Base-by-base conservation (phyloP, 225 moss, liverwort and hornwort genomes). In the Climacium dendroides region DNA sequence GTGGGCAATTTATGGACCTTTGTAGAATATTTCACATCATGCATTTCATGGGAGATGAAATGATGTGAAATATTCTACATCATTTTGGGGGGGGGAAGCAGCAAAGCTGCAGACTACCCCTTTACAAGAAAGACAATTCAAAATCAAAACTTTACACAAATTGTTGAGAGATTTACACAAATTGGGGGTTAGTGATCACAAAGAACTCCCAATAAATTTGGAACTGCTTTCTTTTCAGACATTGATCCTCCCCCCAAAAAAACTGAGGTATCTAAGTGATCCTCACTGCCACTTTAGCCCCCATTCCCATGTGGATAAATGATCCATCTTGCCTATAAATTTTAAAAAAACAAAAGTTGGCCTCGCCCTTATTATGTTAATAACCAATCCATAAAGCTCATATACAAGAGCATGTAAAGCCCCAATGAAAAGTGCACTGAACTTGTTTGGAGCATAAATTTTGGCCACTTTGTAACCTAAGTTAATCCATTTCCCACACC, bases 1-100 rank as follows among this genome's bases (percentile, higher is more conserved):
- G n/a, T n/a, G n/a, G n/a, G n/a, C n/a, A n/a, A n/a, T n/a, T n/a
- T n/a, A n/a, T n/a, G n/a, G n/a, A n/a, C n/a, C n/a, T n/a, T n/a
- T n/a, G n/a, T n/a, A n/a, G n/a, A n/a, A n/a, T n/a, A n/a, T n/a
- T n/a, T n/a, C n/a, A n/a, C n/a, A n/a, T n/a, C n/a, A n/a, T n/a
- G n/a, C n/a, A n/a, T n/a, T n/a, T n/a, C n/a, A n/a, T n/a, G n/a
- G n/a, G n/a, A n/a, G n/a, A n/a, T 15, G 0, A 9, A 41, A 5
- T 8, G 9, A 70, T 41, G 8, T 15, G 1, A 2, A 70, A 41
- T 41, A 64, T 71, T 28, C 16, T 0, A 72, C 6, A 17, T 17
- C 10, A 45, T 28, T 72, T 0, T 45, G 0, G 6, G 6, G 5
- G 1, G 0, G 1, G 9, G 17, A 9, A 15, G 6, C 6, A 72